Base-by-base conservation (phyloP, 345 rosid species). In the Heritiera fomes region DNA sequence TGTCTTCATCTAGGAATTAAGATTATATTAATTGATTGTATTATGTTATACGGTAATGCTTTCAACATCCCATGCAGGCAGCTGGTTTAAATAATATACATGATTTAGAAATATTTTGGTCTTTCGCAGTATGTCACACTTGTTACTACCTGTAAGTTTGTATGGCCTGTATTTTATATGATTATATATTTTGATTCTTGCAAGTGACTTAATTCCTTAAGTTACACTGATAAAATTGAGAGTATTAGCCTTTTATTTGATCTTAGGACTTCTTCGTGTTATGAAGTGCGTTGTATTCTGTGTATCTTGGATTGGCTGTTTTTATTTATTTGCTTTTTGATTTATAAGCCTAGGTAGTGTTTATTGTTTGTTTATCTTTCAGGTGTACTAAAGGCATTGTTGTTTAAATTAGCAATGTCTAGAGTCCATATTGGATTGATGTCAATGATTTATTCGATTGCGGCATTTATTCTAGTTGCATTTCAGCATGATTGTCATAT, bases 141-240 rank as follows among this genome's bases (percentile, higher is more conserved):
- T 81, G 68, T 89, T 72, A 71, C 61, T 75, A 49, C 80, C 80
- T 70, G 86, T 84, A 85, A 88, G 90, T 83, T 66, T 77, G 74
- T 40, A 45, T 64, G 52, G 20, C 34, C 65, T 60, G 56, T 76
- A 38, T 68, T 58, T 20, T 17, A 30, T 62, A 76, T 77, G 66
- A 30, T 58, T 47, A 12, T 30, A 46, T 59, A 38, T 71, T 0
- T 47, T 70, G 11, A 59, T 40, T 18, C 32, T 52, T 72, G 61
- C 9, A 38, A 14, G 45, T 60, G 55, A 4, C 23, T 7, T 60
- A 14, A n/a, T 75, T 58, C 2, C 1, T 46, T 18, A n/a, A 23
- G 13, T 75, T 30, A 43, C 46, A 28, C 6, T 53, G 49, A 15
- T 72, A 53, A 43, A 38, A 72, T 17, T 32, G 20, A 10, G 2